These are phyloP conservation scores for Scolecobasidium constrictum DNA, from an alignment of 2,329 filamentous ascomycete genomes.

Conservation along the genomic window DNA sequence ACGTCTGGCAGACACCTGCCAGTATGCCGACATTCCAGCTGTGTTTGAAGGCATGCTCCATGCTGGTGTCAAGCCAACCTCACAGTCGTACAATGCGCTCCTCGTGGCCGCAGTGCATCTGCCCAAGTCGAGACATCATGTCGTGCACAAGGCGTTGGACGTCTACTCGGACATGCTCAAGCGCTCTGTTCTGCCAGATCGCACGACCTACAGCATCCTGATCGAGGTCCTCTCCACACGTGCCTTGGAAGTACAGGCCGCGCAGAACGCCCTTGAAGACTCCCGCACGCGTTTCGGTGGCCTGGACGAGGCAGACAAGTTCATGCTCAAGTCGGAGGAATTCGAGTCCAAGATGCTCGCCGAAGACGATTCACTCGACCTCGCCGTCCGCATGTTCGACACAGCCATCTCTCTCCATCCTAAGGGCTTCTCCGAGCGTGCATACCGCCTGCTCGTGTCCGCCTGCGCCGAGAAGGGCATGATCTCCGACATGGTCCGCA, in stretches of 20 bases:
- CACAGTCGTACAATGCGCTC: conserved; percentile 84
- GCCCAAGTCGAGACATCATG: conserved; percentile 66
- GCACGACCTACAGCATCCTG: conserved; percentile 77
- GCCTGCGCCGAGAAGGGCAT: conserved; percentile 76
- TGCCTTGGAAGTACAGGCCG: conserved; percentile 64
- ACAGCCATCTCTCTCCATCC: conserved; percentile 54
- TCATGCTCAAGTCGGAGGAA: conserved; percentile 82
- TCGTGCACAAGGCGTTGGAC: conserved; percentile 83
- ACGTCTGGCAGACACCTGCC: conserved; percentile 57
- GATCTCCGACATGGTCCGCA: conserved; percentile 76
- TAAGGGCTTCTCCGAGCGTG: conserved; percentile 63
- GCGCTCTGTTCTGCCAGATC: conserved; percentile 70
- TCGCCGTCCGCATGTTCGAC: conserved; percentile 79
- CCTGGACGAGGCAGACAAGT: conserved; percentile 71
- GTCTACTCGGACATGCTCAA: conserved; percentile 95
- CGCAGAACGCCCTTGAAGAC: conserved; percentile 65
- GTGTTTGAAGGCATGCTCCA: conserved; percentile 86
- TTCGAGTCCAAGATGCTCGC: conserved; percentile 75
- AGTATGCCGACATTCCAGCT: conserved; percentile 78
- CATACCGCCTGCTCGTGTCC: conserved; percentile 75
- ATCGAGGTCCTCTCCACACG: conserved; percentile 72
- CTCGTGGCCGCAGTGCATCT: conserved; percentile 76
- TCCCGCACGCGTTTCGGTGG: conserved; percentile 78
- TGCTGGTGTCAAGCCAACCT: conserved; percentile 68
- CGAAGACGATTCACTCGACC: conserved; percentile 76